A percentile compares a stretch with the other conserved stretches of the same genome.
phyloP scores from a whole-genome alignment of 2,329 filamentous ascomycete genomes.

The Colletotrichum simmondsii region DNA sequence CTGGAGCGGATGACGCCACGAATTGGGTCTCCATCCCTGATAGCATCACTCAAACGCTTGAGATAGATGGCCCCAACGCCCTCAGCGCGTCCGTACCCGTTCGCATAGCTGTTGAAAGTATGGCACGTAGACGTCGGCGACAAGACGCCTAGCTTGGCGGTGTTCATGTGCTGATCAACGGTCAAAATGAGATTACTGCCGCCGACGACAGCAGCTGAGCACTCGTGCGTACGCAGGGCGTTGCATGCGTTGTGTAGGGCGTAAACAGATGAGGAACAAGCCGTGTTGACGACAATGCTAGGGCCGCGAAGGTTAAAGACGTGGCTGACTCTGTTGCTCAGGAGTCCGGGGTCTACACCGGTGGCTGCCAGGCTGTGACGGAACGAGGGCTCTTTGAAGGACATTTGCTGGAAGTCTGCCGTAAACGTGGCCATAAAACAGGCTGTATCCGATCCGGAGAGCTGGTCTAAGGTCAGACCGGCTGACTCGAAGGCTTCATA shows the following conservation, averaged over 20 bases:
- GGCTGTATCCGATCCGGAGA: constrained; percentile 41
- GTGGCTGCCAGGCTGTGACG: constrained; percentile 32
- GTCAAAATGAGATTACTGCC: constrained; percentile 49
- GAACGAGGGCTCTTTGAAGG: constrained; percentile 27
- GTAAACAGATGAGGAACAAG: constrained; percentile 50
- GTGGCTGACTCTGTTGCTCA: constrained; percentile 50
- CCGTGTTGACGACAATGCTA: constrained; percentile 46
- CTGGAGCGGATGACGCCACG: constrained; percentile 37
- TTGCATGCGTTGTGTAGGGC: constrained; percentile 39
- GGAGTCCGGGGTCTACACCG: constrained; percentile 48
- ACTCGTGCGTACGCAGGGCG: constrained; percentile 46
- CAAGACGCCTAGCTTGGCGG: constrained; percentile 34
- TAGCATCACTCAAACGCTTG: constrained; percentile 43
- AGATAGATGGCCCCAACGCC: constrained; percentile 44
- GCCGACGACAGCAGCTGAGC: constrained; percentile 46
- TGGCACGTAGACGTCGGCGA: constrained; percentile 40
- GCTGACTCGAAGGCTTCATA: constrained; percentile 54
- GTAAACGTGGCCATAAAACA: constrained; percentile 43
- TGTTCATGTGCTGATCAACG: constrained; percentile 36
- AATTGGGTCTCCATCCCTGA: constrained; percentile 38
- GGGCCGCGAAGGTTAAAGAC: constrained; percentile 50
- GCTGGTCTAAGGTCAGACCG: constrained; percentile 44
- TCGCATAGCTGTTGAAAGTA: constrained; percentile 45
- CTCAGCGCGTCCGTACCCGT: constrained; percentile 49
- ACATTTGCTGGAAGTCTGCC: constrained; percentile 38